These are phyloP conservation scores for Paracamarosporium sp. DNA, from an alignment of 2,329 filamentous ascomycete genomes.

Conservation along the genomic window DNA sequence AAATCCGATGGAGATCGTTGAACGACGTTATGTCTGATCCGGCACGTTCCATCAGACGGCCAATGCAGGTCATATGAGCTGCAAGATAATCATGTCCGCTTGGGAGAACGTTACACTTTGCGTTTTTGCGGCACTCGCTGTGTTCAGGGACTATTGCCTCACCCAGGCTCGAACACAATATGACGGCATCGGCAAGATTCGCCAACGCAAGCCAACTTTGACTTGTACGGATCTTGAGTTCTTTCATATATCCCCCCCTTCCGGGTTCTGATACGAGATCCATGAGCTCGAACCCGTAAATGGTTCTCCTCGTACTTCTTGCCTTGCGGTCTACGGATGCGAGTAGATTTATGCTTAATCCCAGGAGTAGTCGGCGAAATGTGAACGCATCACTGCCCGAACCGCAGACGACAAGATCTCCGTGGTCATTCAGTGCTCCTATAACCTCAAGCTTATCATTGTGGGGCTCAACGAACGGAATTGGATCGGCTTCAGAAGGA, in stretches of 20 bases:
- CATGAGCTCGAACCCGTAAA: constrained; percentile 8
- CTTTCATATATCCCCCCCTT: not conserved
- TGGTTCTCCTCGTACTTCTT: not conserved
- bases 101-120: not conserved
- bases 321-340: not conserved
- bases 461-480: constrained; percentile 1
- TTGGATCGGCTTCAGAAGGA: not conserved
- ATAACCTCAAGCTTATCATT: not conserved
- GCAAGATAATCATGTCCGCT: not conserved
- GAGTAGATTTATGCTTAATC: constrained; percentile 1
- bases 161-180: not conserved
- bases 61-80: not conserved
- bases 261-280: constrained; percentile 2
- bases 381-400: not conserved
- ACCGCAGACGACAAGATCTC: not conserved
- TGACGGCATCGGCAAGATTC: not conserved
- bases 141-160: not conserved
- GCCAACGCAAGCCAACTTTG: not conserved
- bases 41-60: no score
- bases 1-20: no score
- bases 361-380: not conserved
- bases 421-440: not conserved
- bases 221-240: not conserved
- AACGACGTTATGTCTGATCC: no score
- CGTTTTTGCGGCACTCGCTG: not conserved